Evolutionary conservation across 306 rosid genomes (phyloP).

Genomic region (Dalbergia cultrata): DNA sequence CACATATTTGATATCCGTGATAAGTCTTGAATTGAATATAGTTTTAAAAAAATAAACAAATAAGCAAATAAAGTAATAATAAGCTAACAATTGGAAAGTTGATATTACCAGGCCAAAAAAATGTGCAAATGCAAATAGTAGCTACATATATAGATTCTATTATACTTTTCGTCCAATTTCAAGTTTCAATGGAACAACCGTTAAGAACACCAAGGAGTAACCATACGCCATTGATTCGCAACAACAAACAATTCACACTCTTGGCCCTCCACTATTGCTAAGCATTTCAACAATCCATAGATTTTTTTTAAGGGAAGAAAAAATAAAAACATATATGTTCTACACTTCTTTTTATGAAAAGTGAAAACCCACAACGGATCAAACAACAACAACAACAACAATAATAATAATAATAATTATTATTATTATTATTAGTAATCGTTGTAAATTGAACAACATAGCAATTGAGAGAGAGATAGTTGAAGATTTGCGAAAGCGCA

Average conservation of each 20-base stretch:
- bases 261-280: not conserved
- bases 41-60: not conserved
- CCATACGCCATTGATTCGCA: not conserved
- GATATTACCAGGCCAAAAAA: not conserved
- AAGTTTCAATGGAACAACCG: not conserved
- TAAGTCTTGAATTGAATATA: not conserved
- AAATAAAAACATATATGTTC: not conserved
- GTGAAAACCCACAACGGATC: not conserved
- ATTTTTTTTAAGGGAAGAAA: too few species aligned
- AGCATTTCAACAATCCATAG: not conserved
- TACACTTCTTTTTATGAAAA: not conserved
- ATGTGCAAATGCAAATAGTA: not conserved
- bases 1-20: not conserved
- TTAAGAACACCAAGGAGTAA: conserved; percentile 2
- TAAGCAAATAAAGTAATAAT: not conserved
- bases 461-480: not conserved
- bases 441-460: conserved; percentile 17
- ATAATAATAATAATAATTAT: too few species aligned
- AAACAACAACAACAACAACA: too few species aligned
- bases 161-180: not conserved
- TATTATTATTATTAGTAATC: not conserved
- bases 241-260: not conserved
- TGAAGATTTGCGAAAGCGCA: not conserved
- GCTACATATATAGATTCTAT: not conserved
- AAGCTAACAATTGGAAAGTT: conserved; percentile 6